A percentile compares a stretch with the other conserved stretches of the same genome.
Conservation (phyloP, 768 basidiomycete genomes). For the Tubosaeta sp. region DNA sequence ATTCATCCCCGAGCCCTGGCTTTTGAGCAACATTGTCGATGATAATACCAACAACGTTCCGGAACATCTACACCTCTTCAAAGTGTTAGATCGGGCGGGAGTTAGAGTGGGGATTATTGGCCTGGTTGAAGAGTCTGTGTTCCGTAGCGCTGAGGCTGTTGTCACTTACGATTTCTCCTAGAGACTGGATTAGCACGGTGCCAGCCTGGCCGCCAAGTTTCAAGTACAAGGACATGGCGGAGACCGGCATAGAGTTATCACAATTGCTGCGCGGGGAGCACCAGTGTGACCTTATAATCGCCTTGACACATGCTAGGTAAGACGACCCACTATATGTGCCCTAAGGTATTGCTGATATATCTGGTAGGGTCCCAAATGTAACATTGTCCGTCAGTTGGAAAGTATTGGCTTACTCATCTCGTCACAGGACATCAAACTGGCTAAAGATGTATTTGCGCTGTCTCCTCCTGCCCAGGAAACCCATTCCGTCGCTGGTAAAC, state of each 20-base stretch:
- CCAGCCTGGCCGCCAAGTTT: slow-evolving; percentile 84
- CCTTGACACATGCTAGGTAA: slow-evolving; percentile 79
- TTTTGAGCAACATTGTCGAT: slow-evolving; percentile 85
- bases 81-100: slow-evolving; percentile 66
- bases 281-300: slow-evolving; percentile 78
- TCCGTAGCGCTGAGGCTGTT: not conserved
- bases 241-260: slow-evolving; percentile 71
- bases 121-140: slow-evolving; percentile 73
- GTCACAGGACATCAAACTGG: slow-evolving; percentile 62
- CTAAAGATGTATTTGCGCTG: slow-evolving; percentile 58
- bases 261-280: slow-evolving; percentile 64
- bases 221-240: slow-evolving; percentile 68
- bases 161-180: slow-evolving; percentile 24
- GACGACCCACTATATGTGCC: slow-evolving; percentile 4
- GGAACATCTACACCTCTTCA: slow-evolving; percentile 53
- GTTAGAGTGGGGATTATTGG: slow-evolving; percentile 78
- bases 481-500: slow-evolving; percentile 42
- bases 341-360: slow-evolving; percentile 1
- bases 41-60: slow-evolving; percentile 60
- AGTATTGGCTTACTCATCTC: slow-evolving; percentile 7
- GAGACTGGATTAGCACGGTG: slow-evolving; percentile 88
- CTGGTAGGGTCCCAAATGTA: slow-evolving; percentile 30
- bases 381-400: not conserved
- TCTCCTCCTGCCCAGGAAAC: slow-evolving; percentile 51
- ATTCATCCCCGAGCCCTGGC: slow-evolving; percentile 62